Evolutionary conservation across 148 eudicot species (phyloP), one percentile per base, ranked within the genome.

Genomic region (Salicornia ramosissima): DNA sequence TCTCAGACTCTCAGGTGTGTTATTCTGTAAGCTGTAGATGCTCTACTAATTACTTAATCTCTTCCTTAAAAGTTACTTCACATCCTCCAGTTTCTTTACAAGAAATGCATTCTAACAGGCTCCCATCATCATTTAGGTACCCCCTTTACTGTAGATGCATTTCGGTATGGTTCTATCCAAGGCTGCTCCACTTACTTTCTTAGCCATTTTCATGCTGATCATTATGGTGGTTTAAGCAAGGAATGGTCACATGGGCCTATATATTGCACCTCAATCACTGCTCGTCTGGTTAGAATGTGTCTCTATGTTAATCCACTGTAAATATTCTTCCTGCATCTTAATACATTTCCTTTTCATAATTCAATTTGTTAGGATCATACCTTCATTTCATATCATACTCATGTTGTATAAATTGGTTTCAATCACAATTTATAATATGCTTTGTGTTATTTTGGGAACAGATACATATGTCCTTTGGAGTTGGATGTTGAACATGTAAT

Each of bases 151-250:
- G 91, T 87, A 4, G 91, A 87, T 79, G 88, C 91, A 59, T 87
- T 87, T 57, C 76, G 85, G 21, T 87, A 82, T 67, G 91, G 88
- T 65, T 69, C 69, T 58, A 52, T 87, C 29, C 70, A 76, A 71
- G 88, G 80, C 25, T 87, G 88, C 79, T 71, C 78, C 4, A 78
- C 85, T 33, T 87, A 84, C 72, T 80, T 87, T 33, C 85, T 87
- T 19, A 87, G 71, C 50, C 91, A 87, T 68, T 87, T 87, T 66
- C 91, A 87, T 63, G 83, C 83, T 70, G 91, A 87, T 81, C 91
- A 87, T 47, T 87, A 87, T 53, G 85, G 86, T 64, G 91, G 88
- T 62, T 75, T 87, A 83, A 87, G 67, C 80, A 87, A 87, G 71
- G 74, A 68, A 58, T 87, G 91, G 91, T 78, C 88, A 31, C 77